phyloP scores from a whole-genome alignment of 148 eudicot species.

The Chenopodium berlandieri region DNA sequence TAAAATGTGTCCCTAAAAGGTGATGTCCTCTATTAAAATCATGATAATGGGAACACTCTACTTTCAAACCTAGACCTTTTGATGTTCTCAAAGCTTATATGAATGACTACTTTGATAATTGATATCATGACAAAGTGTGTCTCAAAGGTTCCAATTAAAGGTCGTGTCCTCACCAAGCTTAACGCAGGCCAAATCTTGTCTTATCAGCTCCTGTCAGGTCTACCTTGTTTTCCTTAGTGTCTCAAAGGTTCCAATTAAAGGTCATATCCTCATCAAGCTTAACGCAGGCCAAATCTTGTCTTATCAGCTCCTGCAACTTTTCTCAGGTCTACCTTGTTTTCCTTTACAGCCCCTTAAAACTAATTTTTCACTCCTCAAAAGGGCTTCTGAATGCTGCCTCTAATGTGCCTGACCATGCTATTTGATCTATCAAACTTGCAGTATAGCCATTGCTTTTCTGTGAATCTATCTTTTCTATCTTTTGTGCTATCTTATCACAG shows the following conservation, averaged over 20 bases:
- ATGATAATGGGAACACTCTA: background rate
- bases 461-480: background rate
- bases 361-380: background rate
- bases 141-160: background rate
- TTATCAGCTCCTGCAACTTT: background rate
- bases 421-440: background rate
- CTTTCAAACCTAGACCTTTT: background rate
- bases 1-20: no score
- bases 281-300: background rate
- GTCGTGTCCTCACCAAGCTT: background rate
- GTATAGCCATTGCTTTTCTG: background rate
- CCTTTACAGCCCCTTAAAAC: background rate
- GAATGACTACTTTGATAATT: background rate
- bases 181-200: background rate
- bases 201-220: background rate
- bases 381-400: background rate
- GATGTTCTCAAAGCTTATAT: background rate
- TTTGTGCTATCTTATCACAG: background rate
- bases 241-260: background rate
- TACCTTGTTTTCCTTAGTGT: background rate
- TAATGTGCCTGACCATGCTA: background rate
- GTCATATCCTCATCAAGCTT: background rate
- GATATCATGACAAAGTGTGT: background rate
- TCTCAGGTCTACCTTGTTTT: background rate
- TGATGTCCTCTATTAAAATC: background rate